phyloP scores from a whole-genome alignment of 2,329 filamentous ascomycete species.

The Fusarium pininemorale region DNA sequence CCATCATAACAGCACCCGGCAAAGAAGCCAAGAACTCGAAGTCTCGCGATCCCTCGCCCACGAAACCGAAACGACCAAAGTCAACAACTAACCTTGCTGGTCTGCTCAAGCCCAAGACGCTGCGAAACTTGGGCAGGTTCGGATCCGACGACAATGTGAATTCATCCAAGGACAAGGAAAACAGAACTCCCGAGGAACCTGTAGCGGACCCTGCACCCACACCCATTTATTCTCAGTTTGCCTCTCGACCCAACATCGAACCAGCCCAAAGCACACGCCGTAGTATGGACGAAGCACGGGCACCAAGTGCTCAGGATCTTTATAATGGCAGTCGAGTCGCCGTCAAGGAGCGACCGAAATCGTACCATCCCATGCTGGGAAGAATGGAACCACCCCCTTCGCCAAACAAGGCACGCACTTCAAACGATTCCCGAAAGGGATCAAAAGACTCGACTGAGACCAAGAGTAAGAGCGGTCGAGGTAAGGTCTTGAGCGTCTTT shows the following conservation, averaged over 20 bases:
- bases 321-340: conserved; percentile 33
- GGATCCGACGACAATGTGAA: conserved; percentile 62
- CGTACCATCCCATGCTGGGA: conserved; percentile 53
- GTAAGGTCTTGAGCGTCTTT: conserved; percentile 52
- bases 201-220: conserved; percentile 53
- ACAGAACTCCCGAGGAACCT: conserved; percentile 66
- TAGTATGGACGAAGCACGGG: conserved; percentile 40
- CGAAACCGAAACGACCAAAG: conserved; percentile 80
- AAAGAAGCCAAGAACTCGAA: conserved; percentile 54
- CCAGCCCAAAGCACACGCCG: conserved; percentile 32
- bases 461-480: conserved; percentile 52
- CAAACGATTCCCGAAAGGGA: conserved; percentile 37
- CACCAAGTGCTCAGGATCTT: conserved; percentile 28
- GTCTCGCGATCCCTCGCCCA: conserved; percentile 59
- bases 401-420: conserved; percentile 34
- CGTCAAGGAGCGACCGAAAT: conserved; percentile 59
- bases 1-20: conserved; percentile 53
- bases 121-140: conserved; percentile 69
- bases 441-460: conserved; percentile 43
- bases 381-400: conserved; percentile 36
- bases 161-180: conserved; percentile 79
- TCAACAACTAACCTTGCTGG: conserved; percentile 84
- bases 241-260: conserved; percentile 40
- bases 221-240: conserved; percentile 85
- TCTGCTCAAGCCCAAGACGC: conserved; percentile 79